Conservation (phyloP, 192 early-diverging fungal species). For the Coemansia sp. region DNA sequence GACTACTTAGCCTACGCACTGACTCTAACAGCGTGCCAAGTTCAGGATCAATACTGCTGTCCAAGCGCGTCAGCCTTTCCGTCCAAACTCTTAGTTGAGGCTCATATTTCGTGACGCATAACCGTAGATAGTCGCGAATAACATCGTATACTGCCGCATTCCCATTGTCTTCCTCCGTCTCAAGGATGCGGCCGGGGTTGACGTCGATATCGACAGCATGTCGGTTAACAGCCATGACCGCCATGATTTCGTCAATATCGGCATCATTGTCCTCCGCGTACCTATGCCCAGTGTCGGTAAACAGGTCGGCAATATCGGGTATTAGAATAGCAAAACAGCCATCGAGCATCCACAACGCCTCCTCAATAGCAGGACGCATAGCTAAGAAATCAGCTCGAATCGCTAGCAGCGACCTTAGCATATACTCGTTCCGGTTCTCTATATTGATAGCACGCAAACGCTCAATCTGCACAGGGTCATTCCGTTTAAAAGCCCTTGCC, state of each 20-base stretch:
- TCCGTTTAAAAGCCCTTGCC: slow-evolving; percentile 13
- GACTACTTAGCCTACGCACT: slow-evolving; percentile 45
- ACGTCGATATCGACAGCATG: slow-evolving; percentile 63
- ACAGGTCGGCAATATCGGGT: slow-evolving; percentile 40
- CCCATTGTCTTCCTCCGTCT: slow-evolving; percentile 58
- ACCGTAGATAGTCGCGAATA: slow-evolving; percentile 61
- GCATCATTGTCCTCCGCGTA: slow-evolving; percentile 11
- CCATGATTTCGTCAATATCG: slow-evolving; percentile 43
- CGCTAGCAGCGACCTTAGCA: slow-evolving; percentile 30
- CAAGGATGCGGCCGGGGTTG: slow-evolving; percentile 55
- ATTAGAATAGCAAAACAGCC: slow-evolving; percentile 46
- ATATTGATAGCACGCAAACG: neutral
- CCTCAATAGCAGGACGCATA: slow-evolving; percentile 10
- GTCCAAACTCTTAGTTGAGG: slow-evolving; percentile 58
- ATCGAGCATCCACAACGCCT: slow-evolving; percentile 14
- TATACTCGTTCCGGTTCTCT: slow-evolving; percentile 25
- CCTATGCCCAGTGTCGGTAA: neutral
- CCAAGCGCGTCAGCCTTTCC: slow-evolving; percentile 32
- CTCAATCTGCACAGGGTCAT: slow-evolving; percentile 21
- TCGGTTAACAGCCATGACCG: slow-evolving; percentile 65
- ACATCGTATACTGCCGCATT: slow-evolving; percentile 54
- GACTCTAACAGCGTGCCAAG: slow-evolving; percentile 44
- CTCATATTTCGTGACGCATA: slow-evolving; percentile 53
- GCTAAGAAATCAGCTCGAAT: slow-evolving; percentile 23
- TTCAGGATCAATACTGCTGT: slow-evolving; percentile 22